Base-by-base conservation (phyloP, 768 basidiomycete species). In the Vararia minispora region DNA sequence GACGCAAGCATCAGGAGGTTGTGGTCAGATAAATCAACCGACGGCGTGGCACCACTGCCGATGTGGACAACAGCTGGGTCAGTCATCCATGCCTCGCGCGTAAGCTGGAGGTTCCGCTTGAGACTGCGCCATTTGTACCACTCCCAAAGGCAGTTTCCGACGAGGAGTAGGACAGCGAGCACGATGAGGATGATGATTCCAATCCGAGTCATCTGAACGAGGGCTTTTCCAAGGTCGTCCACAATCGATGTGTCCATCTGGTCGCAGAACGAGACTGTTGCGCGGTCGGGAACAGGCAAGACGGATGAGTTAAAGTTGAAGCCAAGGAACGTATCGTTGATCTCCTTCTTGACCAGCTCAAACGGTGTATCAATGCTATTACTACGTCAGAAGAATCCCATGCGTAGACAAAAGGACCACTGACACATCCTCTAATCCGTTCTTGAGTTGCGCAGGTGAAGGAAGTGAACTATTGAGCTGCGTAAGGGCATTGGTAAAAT, bases 71-170 rank as follows among this genome's bases (percentile, higher is more conserved):
- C 61, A 9, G 77, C 74, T 5, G 84, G 83, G 55, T 90, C 85
- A 2, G 76, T 63, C 39, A 59, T 57, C 83, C 87, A 89, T 3
- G 82, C 84, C 46, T 79, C 70, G 30, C 87, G 81, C 4, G 79
- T 86, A 41, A 66, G 66, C 50, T 70, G 68, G 41, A 90, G 61
- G 49, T 86, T 77, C 3, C 47, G 50, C 59, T 74, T 74, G 56
- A 85, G 68, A 54, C 63, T 74, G 10, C 71, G 67, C 84, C 89
- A 95, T 52, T 82, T 83, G 68, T 79, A 90, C 84, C 88, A 90
- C 50, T 90, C 87, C 49, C 92, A 63, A 3, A 78, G 55, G 46
- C 76, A 82, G 57, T 90, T 74, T 25, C 75, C 74, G 7, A 67
- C 74, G 47, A 91, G 67, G 35, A 92, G 71, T 39, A 89, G 50